Conservation (phyloP, 306 rosid species). For the Hippophae rhamnoides region DNA sequence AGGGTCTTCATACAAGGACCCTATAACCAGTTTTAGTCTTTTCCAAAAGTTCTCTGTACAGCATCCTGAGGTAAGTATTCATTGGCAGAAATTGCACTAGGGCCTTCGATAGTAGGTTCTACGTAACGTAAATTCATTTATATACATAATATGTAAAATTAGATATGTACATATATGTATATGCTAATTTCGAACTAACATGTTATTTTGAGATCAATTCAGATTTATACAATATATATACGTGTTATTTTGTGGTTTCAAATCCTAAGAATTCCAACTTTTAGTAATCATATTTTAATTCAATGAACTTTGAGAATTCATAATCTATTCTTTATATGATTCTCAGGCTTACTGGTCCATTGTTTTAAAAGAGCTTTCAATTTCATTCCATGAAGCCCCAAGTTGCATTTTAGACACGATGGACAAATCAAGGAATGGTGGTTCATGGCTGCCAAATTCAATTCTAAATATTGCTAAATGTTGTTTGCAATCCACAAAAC, state of each 20-base stretch:
- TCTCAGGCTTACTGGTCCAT: slow-evolving; percentile 75
- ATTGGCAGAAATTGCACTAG: too few species aligned
- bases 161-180: too few species aligned
- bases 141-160: background rate
- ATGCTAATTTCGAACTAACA: too few species aligned
- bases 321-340: background rate
- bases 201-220: too few species aligned
- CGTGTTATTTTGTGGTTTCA: too few species aligned
- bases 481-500: slow-evolving; percentile 44
- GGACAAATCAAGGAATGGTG: slow-evolving; percentile 40
- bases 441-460: slow-evolving; percentile 67
- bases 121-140: background rate
- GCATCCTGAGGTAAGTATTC: slow-evolving; percentile 47
- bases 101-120: too few species aligned
- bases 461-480: slow-evolving; percentile 70
- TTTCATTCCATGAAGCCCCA: slow-evolving; percentile 47
- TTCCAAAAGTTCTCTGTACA: slow-evolving; percentile 47
- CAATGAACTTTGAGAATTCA: background rate
- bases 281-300: background rate
- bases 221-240: too few species aligned
- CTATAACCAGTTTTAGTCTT: slow-evolving; percentile 55
- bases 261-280: background rate
- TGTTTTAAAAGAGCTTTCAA: slow-evolving; percentile 53
- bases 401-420: slow-evolving; percentile 48
- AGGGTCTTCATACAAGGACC: slow-evolving; percentile 60